Conservation (phyloP, 192 early-diverging fungal genomes). For the Martensiomyces pterosporus region DNA sequence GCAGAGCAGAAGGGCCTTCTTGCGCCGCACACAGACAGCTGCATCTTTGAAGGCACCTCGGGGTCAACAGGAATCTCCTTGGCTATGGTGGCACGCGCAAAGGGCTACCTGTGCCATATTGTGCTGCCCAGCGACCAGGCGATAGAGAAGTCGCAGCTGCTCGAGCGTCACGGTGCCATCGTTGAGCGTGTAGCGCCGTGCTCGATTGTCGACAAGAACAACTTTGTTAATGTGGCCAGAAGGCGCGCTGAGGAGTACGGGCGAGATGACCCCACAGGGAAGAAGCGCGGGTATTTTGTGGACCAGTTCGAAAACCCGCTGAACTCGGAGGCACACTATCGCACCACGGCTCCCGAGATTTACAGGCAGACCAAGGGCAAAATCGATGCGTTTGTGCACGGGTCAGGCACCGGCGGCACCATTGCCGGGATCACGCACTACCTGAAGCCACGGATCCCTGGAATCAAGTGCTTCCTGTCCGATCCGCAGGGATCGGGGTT, state of each 20-base stretch:
- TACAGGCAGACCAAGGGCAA: slow-evolving; percentile 52
- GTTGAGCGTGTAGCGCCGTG: slow-evolving; percentile 91
- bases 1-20: slow-evolving; percentile 71
- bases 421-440: slow-evolving; percentile 86
- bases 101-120: slow-evolving; percentile 90
- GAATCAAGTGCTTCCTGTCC: slow-evolving; percentile 68
- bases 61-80: slow-evolving; percentile 96
- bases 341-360: slow-evolving; percentile 89
- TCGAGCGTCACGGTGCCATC: slow-evolving; percentile 77
- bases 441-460: slow-evolving; percentile 64
- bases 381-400: slow-evolving; percentile 84
- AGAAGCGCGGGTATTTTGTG: slow-evolving; percentile 66
- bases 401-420: slow-evolving; percentile 90
- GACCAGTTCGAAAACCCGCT: slow-evolving; percentile 94
- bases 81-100: slow-evolving; percentile 83
- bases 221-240: slow-evolving; percentile 90
- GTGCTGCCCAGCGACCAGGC: slow-evolving; percentile 96
- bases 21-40: slow-evolving; percentile 65
- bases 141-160: slow-evolving; percentile 79
- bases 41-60: slow-evolving; percentile 92
- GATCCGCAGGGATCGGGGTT: slow-evolving; percentile 93
- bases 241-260: slow-evolving; percentile 66
- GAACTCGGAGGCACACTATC: slow-evolving; percentile 77
- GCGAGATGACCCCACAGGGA: background rate
- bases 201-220: slow-evolving; percentile 83